Evolutionary conservation across 805 yeast species (phyloP), one percentile per base, ranked within the genome.

Genomic region (Gaillardinia entomophila): DNA sequence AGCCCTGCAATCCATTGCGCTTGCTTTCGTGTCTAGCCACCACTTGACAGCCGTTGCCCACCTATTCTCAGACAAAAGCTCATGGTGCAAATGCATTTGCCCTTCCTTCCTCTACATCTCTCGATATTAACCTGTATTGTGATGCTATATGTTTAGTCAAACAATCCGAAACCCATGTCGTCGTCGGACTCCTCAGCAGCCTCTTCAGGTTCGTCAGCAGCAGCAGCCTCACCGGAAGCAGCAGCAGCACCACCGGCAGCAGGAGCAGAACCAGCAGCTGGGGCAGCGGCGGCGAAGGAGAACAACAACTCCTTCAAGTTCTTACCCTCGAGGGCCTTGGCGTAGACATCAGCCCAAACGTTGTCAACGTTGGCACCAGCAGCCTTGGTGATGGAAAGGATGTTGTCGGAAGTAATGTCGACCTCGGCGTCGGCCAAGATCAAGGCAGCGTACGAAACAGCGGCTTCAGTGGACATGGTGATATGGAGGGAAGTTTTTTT

Each of bases 401-500:
- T 73, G 77, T 85, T 86, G 67, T 83, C 90, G 53, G 92, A 41
- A n/a, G 95, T 77, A 79, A 92, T 78, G 71, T 89, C 96, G 62
- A 87, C 73, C 61, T 87, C 96, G 60, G 97, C 86, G 66, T 90
- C 98, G 52, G 97, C 96, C 71, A 90, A 79, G 75, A 90, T 88
- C 71, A 90, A 81, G 63, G 97, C 96, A 68, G 98, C 97, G 84
- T 87, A 88, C 56, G 96, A 84, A 64, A 87, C 86, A 64, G 90
- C 80, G 61, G 95, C 78, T 78, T 88, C 95, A 58, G 76, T 60
- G 68, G 95, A 83, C 95, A 86, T 86, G 66, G 53, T 66, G 6
- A 19, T 19, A 19, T 19, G 10, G 10, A 19, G 10, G 22, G 22
- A 19, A 10, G 22, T 19, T 19, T 19, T 19, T 19, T 19, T 19